Conservation (phyloP, 2,329 filamentous ascomycete genomes). For the Chlorencoelia australis region DNA sequence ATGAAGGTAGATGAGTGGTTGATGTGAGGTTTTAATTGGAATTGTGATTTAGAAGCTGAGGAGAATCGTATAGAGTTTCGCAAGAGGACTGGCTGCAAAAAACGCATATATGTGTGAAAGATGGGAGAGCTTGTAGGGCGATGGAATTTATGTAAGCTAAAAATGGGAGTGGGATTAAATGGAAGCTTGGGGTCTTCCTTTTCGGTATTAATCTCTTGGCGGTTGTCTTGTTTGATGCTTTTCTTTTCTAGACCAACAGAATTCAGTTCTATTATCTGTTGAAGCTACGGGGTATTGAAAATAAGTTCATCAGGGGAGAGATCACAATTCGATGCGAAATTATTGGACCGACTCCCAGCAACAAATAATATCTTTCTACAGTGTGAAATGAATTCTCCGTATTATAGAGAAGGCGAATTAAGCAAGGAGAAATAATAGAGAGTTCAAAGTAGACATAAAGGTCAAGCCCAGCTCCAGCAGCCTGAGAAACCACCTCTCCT, state of each 20-base stretch:
- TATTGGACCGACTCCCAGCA: no score
- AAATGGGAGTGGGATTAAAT: background rate
- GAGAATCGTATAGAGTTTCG: background rate
- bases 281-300: no score
- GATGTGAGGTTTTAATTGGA: background rate
- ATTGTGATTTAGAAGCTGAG: background rate
- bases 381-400: constrained; percentile 25
- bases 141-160: background rate
- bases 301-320: no score
- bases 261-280: no score
- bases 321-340: no score
- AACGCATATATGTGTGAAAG: constrained; percentile 5
- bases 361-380: no score
- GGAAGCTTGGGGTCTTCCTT: constrained; percentile 5
- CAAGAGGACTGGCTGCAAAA: constrained; percentile 1
- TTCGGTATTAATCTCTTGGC: no score
- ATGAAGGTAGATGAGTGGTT: background rate
- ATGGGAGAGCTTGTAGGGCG: background rate
- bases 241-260: no score
- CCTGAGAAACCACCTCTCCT: constrained; percentile 22
- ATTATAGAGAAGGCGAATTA: constrained; percentile 28
- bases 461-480: constrained; percentile 21
- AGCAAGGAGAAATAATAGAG: constrained; percentile 27
- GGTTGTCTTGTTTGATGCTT: no score
- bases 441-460: constrained; percentile 23